Base-by-base conservation (phyloP, 257 asterid species). In the Henckelia pumila region DNA sequence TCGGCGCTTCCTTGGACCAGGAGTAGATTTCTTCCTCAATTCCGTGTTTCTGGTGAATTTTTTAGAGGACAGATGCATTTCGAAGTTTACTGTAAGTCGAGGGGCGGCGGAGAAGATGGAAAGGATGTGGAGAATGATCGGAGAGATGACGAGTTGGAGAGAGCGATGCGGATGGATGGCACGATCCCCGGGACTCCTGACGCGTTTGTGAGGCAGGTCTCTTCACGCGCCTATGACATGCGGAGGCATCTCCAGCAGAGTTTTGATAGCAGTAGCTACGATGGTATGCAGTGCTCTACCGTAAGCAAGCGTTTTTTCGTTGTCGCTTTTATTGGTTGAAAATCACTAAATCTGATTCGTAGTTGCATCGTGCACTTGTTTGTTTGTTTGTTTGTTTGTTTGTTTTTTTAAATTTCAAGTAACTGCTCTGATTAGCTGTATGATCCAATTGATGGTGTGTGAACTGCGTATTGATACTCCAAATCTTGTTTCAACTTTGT, bases 191-290 rank as follows among this genome's bases (percentile, higher is more conserved):
- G 85, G 67, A 89, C 81, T 68, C 82, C 98, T 29, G 83, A 81
- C 61, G 97, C 79, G 71, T 89, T 92, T 20, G 94, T 89, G 57
- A 78, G 80, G 76, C 98, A 79, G 9, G 97, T 92, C 56, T 89
- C 98, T 8, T 92, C 98, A 63, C 95, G 90, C 78, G 97, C 97
- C 37, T 92, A 92, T 61, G 89, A 78, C 69, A 89, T 92, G 91
- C 96, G 98, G 2, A 83, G 98, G 70, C 83, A 92, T 79, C 96
- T 92, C 61, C 92, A 89, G 30, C 98, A 89, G 86, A 82, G 84
- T 33, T 82, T 90, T 63, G 94, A 86, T 70, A 80, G 89, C 86
- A 85, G 96, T 70, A 89, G 97, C 85, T 92, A 92, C 40, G 98
- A 89, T 63, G 98, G 98, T 92, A 75, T 32, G n/a, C n/a, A n/a